Evolutionary conservation across 2,329 filamentous ascomycete species (phyloP).

Genomic region (Bipolaris cookei): DNA sequence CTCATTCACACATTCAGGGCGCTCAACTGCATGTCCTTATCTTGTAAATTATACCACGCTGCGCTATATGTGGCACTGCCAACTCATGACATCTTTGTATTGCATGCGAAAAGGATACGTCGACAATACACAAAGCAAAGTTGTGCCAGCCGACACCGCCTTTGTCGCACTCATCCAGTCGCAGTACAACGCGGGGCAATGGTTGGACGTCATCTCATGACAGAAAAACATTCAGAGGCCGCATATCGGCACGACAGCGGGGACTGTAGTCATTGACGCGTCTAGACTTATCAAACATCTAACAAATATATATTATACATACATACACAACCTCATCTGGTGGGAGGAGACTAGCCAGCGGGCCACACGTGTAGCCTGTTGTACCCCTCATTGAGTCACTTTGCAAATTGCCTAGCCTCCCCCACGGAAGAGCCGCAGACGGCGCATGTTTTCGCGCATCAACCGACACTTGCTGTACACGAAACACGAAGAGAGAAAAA

Average conservation of each 20-base stretch:
- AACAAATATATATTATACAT: conserved; percentile 7
- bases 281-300: background rate
- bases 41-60: too few relatives aligned
- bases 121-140: background rate
- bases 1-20: too few relatives aligned
- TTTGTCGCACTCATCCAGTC: background rate
- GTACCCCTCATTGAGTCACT: conserved; percentile 5
- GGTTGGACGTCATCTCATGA: conserved; percentile 1
- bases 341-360: background rate
- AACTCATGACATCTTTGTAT: background rate
- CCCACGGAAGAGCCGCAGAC: background rate
- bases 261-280: background rate
- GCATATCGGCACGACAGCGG: background rate
- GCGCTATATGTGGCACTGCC: background rate
- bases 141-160: conserved; percentile 2
- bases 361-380: background rate
- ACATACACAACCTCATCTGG: too few relatives aligned
- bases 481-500: background rate
- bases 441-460: too few relatives aligned
- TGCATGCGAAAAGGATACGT: background rate
- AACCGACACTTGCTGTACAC: background rate
- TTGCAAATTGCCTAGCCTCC: conserved; percentile 1
- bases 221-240: background rate
- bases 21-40: too few relatives aligned
- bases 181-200: conserved; percentile 2